Evolutionary conservation across 176 grass and related monocot species (phyloP), one percentile per base, ranked within the genome.

Genomic region (Ananas comosus): DNA sequence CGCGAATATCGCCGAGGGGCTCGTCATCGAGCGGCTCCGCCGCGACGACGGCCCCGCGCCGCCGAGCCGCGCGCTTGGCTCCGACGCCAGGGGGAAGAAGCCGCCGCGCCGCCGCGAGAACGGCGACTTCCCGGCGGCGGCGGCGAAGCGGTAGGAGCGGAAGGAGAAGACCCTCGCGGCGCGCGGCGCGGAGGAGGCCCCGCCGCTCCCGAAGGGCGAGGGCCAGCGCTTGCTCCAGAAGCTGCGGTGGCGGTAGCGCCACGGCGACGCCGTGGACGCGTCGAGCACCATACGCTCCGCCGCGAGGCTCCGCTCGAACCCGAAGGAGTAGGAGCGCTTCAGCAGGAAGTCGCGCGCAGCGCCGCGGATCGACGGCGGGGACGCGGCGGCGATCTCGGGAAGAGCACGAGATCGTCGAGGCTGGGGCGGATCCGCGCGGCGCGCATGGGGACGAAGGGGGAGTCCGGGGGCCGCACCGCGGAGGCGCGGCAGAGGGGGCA

Each of bases 211-310:
- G 82, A 92, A 97, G 0, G 94, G 94, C 22, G 94, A 97, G 12
- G 86, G 81, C 83, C 79, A 97, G 3, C 89, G 94, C 82, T 97
- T 97, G 84, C 94, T 97, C 94, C 94, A 97, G 80, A 97, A 92
- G 61, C 83, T 80, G 10, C 75, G 68, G 21, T 80, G 50, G 11
- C 84, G 53, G 68, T 80, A 42, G 24, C 88, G 28, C 67, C 83
- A 70, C 0, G 89, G 89, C 2, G 89, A 97, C 0, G 80, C 79
- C 0, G 86, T 97, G 3, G 94, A 83, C 28, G 86, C 70, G 19
- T 79, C 84, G 22, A 85, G 49, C 33, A 85, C 63, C 72, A 85
- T 66, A 48, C 82, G 50, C 1, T 88, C 94, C 16, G 70, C 53
- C 22, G 79, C 79, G 13, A 92, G 65, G 69, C 42, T 83, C 3